phyloP scores from a whole-genome alignment of 2,329 filamentous ascomycete species.

The Talaromyces piceae region DNA sequence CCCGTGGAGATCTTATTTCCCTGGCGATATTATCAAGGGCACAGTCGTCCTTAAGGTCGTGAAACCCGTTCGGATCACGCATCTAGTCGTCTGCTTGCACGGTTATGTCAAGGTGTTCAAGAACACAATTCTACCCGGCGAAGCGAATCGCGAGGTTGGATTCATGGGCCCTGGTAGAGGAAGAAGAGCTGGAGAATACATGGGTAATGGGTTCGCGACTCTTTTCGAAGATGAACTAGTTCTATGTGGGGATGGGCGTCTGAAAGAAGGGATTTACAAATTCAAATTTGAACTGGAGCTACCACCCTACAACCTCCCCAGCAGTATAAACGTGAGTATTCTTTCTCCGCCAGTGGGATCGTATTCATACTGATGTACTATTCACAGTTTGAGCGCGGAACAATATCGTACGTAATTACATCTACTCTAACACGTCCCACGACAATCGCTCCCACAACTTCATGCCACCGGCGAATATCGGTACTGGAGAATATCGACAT shows the following conservation, averaged over 20 bases:
- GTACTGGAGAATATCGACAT: slow-evolving; percentile 80
- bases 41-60: slow-evolving; percentile 53
- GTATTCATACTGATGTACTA: slow-evolving; percentile 5
- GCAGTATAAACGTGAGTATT: slow-evolving; percentile 79
- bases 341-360: slow-evolving; percentile 1
- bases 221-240: slow-evolving; percentile 60
- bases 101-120: slow-evolving; percentile 60
- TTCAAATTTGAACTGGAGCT: slow-evolving; percentile 59
- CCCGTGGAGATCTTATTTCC: slow-evolving; percentile 55
- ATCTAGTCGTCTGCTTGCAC: slow-evolving; percentile 56
- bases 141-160: slow-evolving; percentile 43
- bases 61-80: slow-evolving; percentile 55
- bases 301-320: slow-evolving; percentile 56
- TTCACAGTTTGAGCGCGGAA: slow-evolving; percentile 82
- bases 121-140: slow-evolving; percentile 51
- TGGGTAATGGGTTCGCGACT: slow-evolving; percentile 58
- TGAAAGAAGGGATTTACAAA: slow-evolving; percentile 58
- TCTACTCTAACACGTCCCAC: slow-evolving; percentile 85
- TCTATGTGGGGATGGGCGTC: slow-evolving; percentile 56
- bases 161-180: slow-evolving; percentile 49
- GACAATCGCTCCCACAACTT: slow-evolving; percentile 70
- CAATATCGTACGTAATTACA: slow-evolving; percentile 83
- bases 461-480: slow-evolving; percentile 72
- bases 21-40: slow-evolving; percentile 56
- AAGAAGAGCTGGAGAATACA: slow-evolving; percentile 46